A percentile compares a stretch with the other conserved stretches of the same genome.
phyloP scores from a whole-genome alignment of 108 stramenopile genomes.

The Craspedostauros australis region DNA sequence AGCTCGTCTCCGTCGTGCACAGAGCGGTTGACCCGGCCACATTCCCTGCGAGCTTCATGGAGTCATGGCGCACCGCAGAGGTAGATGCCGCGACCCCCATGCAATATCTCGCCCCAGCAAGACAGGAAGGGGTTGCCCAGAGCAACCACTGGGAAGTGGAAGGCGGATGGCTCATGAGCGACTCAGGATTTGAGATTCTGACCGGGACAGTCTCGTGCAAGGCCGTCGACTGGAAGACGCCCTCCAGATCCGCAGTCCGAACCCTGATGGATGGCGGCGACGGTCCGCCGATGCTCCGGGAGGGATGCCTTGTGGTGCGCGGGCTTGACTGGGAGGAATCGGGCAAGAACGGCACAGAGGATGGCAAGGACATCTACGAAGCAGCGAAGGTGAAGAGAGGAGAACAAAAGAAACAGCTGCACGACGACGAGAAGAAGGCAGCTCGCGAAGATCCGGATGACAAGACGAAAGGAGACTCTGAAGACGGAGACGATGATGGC shows the following conservation, averaged over 20 bases:
- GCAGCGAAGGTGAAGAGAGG: constrained; percentile 56
- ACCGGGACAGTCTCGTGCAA: constrained; percentile 50
- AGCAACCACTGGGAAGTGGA: constrained; percentile 43
- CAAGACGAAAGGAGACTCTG: constrained; percentile 9
- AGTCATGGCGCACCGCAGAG: constrained; percentile 17
- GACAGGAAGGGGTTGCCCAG: background rate
- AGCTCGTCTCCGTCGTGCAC: constrained; percentile 55
- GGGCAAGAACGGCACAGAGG: constrained; percentile 40
- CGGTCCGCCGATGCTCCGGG: constrained; percentile 77
- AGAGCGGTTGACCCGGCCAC: constrained; percentile 3
- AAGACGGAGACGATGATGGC: constrained; percentile 3
- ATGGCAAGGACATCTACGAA: constrained; percentile 71
- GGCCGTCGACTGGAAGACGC: constrained; percentile 66
- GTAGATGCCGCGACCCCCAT: constrained; percentile 70
- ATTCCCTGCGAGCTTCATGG: constrained; percentile 18
- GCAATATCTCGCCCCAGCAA: background rate
- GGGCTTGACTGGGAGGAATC: constrained; percentile 60
- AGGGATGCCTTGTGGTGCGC: constrained; percentile 68
- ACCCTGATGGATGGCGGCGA: constrained; percentile 84
- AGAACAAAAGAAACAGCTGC: constrained; percentile 27
- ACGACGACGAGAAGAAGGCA: constrained; percentile 10
- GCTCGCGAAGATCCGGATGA: constrained; percentile 23
- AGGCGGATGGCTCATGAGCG: constrained; percentile 68
- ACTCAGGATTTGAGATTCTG: constrained; percentile 62
- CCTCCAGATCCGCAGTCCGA: constrained; percentile 52